Base-by-base conservation (phyloP, 495 filamentous ascomycete species). In the Lichenothelia convexa region DNA sequence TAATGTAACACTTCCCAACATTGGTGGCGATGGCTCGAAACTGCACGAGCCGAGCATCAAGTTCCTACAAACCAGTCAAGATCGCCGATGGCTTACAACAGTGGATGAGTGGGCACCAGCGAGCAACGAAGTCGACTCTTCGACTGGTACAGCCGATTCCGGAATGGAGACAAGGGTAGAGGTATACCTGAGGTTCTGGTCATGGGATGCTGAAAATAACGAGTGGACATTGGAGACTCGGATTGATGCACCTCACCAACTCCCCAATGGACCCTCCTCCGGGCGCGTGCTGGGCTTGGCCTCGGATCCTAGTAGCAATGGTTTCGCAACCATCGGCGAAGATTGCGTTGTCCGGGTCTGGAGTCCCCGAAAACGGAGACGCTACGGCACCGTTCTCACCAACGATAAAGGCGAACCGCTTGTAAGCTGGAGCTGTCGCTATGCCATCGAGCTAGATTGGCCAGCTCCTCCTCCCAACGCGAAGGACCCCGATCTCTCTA, bases 31-130 rank as follows among this genome's bases (percentile, higher is more conserved):
- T 38, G 67, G 73, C 0, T 65, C 67, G 27, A 61, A 65, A 15
- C 66, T 95, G 31, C 51, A 62, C 1, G 73, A 92, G 39, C 86
- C 89, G 5, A 71, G 76, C 42, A 65, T 91, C 31, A 75, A 65
- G 9, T 67, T 73, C 33, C 56, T 99, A 38, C 64, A 70, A 35
- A 66, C 86, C 40, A 80, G 78, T 17, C 51, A 64, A 18, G 76
- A 94, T 51, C 87, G 85, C 1, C 67, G 73, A 43, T 99, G 89
- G 89, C 65, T 99, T 42, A 84, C 80, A 23, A 93, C 81, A 0
- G 68, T 91, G 3, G 91, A 99, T 48, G 75, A 78, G 39, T 99
- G 89, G 89, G 67, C 61, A 34, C 85, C 84, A 15, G 71, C 75
- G 15, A 55, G 57, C 20, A 61, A 63, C 37, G 81, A 87, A 45